Percentiles rank a stretch among this genome's conserved stretches.
phyloP scores from a whole-genome alignment of 2,329 filamentous ascomycete species.

The Diaporthe helianthi region DNA sequence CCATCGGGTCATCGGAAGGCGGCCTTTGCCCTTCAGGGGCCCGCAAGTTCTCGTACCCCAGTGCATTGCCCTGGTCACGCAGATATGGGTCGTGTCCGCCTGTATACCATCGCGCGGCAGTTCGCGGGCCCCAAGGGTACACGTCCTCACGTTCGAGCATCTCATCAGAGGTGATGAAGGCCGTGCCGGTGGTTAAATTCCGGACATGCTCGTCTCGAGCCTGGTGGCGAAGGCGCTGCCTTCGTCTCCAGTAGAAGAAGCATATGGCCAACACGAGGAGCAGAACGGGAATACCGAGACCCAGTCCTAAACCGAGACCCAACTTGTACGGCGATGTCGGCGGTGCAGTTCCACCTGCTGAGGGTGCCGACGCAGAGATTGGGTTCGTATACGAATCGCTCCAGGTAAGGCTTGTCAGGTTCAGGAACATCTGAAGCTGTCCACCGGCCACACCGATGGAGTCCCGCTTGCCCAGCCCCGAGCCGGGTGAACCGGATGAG shows the following conservation, averaged over 20 bases:
- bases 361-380: conserved; percentile 25
- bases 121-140: conserved; percentile 42
- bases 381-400: conserved; percentile 58
- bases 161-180: conserved; percentile 45
- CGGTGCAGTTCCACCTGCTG: not conserved
- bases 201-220: conserved; percentile 47
- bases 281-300: conserved; percentile 65
- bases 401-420: conserved; percentile 65
- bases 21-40: conserved; percentile 42
- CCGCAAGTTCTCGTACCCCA: conserved; percentile 60
- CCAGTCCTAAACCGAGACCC: conserved; percentile 70
- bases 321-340: conserved; percentile 48
- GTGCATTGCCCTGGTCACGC: conserved; percentile 46
- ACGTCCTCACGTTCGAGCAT: conserved; percentile 52
- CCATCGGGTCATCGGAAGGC: conserved; percentile 39
- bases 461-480: conserved; percentile 24
- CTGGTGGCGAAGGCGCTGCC: conserved; percentile 47
- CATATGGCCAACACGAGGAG: conserved; percentile 51
- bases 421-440: conserved; percentile 55
- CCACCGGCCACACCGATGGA: conserved; percentile 25
- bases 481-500: conserved; percentile 35
- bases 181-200: conserved; percentile 20
- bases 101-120: conserved; percentile 49
- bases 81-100: conserved; percentile 53
- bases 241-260: conserved; percentile 58